A percentile compares a stretch with the other conserved stretches of the same genome.
phyloP scores from a whole-genome alignment of 345 rosid species.

The Excoecaria agallocha region DNA sequence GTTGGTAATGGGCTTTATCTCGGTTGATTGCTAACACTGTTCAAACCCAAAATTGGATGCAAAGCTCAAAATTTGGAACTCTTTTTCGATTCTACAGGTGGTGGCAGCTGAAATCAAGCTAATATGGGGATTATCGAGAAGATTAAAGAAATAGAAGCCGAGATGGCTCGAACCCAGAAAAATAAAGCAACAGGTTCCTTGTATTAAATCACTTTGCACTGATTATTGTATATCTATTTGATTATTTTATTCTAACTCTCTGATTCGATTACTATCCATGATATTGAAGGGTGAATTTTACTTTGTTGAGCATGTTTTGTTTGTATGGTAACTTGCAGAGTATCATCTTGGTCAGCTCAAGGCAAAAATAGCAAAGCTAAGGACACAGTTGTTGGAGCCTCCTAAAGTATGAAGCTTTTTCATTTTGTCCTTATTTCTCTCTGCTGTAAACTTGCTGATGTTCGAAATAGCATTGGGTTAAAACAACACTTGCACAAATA shows the following conservation, averaged over 20 bases:
- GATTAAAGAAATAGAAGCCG: conserved; percentile 98
- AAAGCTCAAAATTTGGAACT: not conserved
- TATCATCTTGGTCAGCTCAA: conserved; percentile 99
- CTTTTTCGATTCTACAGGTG: conserved; percentile 4
- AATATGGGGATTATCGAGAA: conserved; percentile 95
- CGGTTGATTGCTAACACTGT: no score
- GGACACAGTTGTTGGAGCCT: conserved; percentile 96
- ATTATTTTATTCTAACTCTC: no score
- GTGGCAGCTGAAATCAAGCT: conserved; percentile 29
- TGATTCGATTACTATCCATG: not conserved
- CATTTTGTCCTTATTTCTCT: not conserved
- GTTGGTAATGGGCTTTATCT: no score
- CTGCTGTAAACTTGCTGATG: not conserved
- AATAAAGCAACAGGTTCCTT: conserved; percentile 89
- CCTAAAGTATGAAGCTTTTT: conserved; percentile 56
- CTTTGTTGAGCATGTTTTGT: conserved; percentile 8
- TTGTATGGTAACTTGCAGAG: conserved; percentile 42
- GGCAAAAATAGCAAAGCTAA: conserved; percentile 97
- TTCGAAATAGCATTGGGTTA: not conserved
- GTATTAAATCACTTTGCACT: not conserved
- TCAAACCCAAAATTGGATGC: no score
- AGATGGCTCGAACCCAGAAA: conserved; percentile 99
- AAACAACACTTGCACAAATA: not conserved
- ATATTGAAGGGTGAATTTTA: not conserved
- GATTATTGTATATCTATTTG: not conserved